Evolutionary conservation across 2,329 filamentous ascomycete genomes (phyloP).

Genomic region (Aspergillus eucalypticola): DNA sequence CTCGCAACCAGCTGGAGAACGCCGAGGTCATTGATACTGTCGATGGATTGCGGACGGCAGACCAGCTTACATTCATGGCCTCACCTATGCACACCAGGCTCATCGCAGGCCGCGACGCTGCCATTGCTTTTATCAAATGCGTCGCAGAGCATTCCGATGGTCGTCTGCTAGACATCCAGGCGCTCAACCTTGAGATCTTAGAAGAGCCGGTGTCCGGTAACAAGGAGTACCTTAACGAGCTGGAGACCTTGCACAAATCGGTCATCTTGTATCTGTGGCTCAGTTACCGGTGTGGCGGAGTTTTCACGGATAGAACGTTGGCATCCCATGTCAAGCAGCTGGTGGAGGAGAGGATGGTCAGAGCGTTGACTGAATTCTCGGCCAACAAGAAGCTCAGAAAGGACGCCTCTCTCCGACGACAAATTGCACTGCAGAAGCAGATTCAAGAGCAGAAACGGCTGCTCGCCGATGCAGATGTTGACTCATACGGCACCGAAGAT

Average conservation of each 20-base stretch:
- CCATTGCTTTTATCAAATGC: constrained; percentile 66
- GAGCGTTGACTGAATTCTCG: constrained; percentile 61
- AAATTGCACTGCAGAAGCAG: constrained; percentile 41
- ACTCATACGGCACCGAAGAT: constrained; percentile 5
- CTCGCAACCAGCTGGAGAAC: constrained; percentile 64
- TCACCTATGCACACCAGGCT: constrained; percentile 66
- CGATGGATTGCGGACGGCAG: constrained; percentile 65
- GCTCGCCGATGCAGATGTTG: constrained; percentile 24
- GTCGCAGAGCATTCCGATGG: constrained; percentile 69
- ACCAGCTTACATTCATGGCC: constrained; percentile 74
- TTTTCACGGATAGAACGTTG: constrained; percentile 73
- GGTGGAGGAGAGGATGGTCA: constrained; percentile 74
- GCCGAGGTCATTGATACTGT: constrained; percentile 75
- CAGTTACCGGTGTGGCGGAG: constrained; percentile 79
- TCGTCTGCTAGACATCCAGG: constrained; percentile 68
- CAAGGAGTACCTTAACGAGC: constrained; percentile 61
- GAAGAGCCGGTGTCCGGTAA: constrained; percentile 54
- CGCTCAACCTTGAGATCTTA: constrained; percentile 71
- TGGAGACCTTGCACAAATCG: constrained; percentile 79
- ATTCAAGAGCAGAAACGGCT: constrained; percentile 29
- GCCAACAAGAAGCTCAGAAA: constrained; percentile 43
- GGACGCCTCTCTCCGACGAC: constrained; percentile 39
- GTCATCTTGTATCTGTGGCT: constrained; percentile 91
- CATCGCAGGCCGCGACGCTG: constrained; percentile 40
- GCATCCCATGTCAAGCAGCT: constrained; percentile 77